Evolutionary conservation across 164 flowering plant species (phyloP).

Genomic region (Kingdonia uniflora): DNA sequence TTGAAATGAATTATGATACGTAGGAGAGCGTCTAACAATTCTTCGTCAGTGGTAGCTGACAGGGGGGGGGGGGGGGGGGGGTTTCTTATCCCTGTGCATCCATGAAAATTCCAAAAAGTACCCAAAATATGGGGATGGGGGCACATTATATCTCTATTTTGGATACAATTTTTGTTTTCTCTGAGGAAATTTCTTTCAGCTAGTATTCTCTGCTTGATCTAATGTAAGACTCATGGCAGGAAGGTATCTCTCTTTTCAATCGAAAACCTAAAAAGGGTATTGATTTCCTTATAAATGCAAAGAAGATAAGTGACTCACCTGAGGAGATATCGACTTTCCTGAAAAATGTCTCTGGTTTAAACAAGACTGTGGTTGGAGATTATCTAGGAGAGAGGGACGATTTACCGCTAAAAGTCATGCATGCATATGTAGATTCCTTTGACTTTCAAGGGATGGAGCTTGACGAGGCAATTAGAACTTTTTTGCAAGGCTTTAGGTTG

Average conservation of each 20-base stretch:
- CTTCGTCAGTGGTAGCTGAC: no score
- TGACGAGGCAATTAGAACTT: conserved; percentile 89
- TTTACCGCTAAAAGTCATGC: conserved; percentile 85
- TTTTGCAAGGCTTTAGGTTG: conserved; percentile 88
- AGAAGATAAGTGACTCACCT: conserved; percentile 80
- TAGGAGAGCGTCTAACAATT: no score
- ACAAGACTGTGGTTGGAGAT: conserved; percentile 91
- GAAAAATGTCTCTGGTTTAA: conserved; percentile 71
- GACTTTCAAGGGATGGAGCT: conserved; percentile 87
- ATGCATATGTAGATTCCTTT: conserved; percentile 95
- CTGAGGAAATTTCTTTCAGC: conserved; percentile 3
- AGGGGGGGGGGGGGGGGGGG: no score
- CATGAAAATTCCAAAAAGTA: no score
- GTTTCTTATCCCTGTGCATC: no score
- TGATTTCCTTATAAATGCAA: conserved; percentile 84
- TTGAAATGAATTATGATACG: no score
- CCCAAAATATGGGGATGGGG: no score
- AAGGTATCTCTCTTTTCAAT: conserved; percentile 96
- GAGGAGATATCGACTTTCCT: conserved; percentile 90
- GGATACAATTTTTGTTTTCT: not conserved
- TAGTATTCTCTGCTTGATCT: conserved; percentile 15
- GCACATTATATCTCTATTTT: conserved; percentile 7
- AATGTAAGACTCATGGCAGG: conserved; percentile 62
- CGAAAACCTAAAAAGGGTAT: conserved; percentile 92
- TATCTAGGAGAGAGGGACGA: conserved; percentile 98